Base-by-base conservation (phyloP, 352 stramenopile species). In the Globisporangium alternatum region DNA sequence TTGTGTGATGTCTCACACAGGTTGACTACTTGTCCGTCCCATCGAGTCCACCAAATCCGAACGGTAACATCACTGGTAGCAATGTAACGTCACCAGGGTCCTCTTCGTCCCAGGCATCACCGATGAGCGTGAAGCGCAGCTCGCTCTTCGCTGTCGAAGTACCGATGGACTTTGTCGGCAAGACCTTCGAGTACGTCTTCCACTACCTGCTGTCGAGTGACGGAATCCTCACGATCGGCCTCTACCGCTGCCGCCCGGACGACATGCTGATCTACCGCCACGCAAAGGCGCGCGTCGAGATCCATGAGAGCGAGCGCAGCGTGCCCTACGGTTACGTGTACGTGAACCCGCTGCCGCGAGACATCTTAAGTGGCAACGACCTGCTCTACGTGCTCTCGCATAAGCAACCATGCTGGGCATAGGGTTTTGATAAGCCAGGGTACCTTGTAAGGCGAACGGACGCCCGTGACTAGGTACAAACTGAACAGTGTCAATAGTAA, bases 301-400 rank as follows among this genome's bases (percentile, higher is more conserved):
- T 92, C 28, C 70, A 72, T 5, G 83, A 91, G 44, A 74, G 71
- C 13, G 69, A 86, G n/a, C 83, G 86, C 47, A 88, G 76, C 56
- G 75, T 93, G 21, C 85, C 86, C 1, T 95, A 88, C 47, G 86
- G 86, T 13, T 95, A 89, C 54, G 85, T 92, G 25, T 95, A 93
- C 56, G 82, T 93, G 67, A 95, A 93, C 62, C 86, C 86, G 28
- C 79, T 90, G 49, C 80, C 86, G 8, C 74, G 78, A 56, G 86
- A 95, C 62, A 63, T 90, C 15, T 73, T 95, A 47, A 83, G 81
- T 13, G 86, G 83, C 19, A 88, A 95, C 67, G 86, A 95, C 62
- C 60, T 93, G 62, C 78, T 95, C 21, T 95, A 95, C 54, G 83
- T 95, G 62, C 74, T 95, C 21, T 83, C 83, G 19, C 78, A 89